Base-by-base conservation (phyloP, 2,329 filamentous ascomycete species). In the Apiospora koreana region DNA sequence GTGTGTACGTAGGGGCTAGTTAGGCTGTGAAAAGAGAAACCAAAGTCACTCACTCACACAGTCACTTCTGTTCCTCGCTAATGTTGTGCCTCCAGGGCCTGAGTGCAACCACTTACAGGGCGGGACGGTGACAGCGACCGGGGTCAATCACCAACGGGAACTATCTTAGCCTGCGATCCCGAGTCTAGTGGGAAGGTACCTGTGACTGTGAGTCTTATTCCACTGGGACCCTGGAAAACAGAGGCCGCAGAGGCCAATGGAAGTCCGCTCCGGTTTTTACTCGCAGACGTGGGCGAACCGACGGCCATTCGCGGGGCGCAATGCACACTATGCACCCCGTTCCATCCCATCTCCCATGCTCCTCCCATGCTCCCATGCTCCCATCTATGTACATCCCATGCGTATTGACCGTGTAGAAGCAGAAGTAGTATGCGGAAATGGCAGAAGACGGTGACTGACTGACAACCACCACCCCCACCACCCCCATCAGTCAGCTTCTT, bases 121-220 rank as follows among this genome's bases (percentile, higher is more conserved):
- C n/a, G 46, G 14, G 48, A 46, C 23, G 25, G n/a, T 18, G 38
- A 62, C 48, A 25, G 41, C 18, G 46, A 67, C 69, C n/a, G 14
- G 64, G 46, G 25, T 28, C 35, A 62, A 46, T 66, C 69, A 70
- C 69, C 69, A 70, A 65, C 65, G 65, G 69, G 69, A 70, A 68
- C 69, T 70, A 66, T 45, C 65, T 45, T 64, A 62, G 54, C 28
- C 54, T 62, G 54, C 54, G 54, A 62, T 62, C 54, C 54, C 54
- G 54, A 62, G 54, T 62, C 54, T 62, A 62, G 28, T 38, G 50
- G 31, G 31, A 28, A 62, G 54, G 54, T 62, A 38, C 28, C 54
- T 62, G 23, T 14, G 16, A 38, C 21, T 58, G 16, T 28, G n/a
- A 21, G 50, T 54, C 50, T 54, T 54, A 14, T 28, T 18, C 31